A percentile compares a stretch with the other conserved stretches of the same genome.
Conservation (phyloP, 1,284 basidiomycete genomes). For the Meira miltonrushii region DNA sequence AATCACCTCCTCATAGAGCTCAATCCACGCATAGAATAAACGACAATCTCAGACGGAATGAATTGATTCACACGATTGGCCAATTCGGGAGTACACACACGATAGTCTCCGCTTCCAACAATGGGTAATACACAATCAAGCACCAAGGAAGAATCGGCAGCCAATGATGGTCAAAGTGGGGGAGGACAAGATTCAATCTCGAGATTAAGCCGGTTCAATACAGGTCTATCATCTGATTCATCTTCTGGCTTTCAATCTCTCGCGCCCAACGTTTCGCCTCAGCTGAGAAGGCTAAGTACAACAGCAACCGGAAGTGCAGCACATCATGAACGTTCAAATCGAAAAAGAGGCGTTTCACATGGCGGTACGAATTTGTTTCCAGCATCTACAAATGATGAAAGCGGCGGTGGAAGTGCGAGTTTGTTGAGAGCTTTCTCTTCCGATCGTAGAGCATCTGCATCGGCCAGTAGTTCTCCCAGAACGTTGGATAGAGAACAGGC, state of each 20-base stretch:
- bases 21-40: no score
- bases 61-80: no score
- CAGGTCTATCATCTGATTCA: not conserved
- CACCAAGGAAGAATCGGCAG: not conserved
- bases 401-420: not conserved
- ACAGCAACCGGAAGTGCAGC: constrained; percentile 2
- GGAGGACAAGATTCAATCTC: no score
- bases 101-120: no score
- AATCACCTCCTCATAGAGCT: no score
- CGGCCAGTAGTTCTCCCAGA: constrained; percentile 1
- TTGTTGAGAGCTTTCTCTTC: not conserved
- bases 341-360: not conserved
- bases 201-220: not conserved
- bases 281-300: not conserved
- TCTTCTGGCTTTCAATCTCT: not conserved
- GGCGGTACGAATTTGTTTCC: not conserved
- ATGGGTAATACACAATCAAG: constrained; percentile 2
- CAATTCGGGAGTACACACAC: no score
- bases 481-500: not conserved
- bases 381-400: not conserved
- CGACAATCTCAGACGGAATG: no score
- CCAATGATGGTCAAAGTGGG: not conserved
- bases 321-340: not conserved
- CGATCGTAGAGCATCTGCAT: not conserved
- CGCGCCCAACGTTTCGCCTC: not conserved